Percentiles rank a stretch among this genome's conserved stretches.
Evolutionary conservation across 2,329 filamentous ascomycete species (phyloP).

Genomic region (Rhynchosporium agropyri): DNA sequence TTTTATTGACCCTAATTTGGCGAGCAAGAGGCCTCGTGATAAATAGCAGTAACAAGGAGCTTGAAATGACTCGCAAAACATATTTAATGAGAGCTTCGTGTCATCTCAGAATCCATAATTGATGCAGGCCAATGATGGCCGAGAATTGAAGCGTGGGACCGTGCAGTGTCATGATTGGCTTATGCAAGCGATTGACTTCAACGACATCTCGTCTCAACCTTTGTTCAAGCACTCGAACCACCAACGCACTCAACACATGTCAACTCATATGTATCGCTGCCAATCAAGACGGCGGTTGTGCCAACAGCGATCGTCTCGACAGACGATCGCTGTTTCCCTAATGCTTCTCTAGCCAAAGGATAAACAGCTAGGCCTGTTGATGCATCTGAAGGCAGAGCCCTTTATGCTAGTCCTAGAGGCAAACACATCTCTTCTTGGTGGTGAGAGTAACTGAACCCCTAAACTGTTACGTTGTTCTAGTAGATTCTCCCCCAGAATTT

Average conservation of each 20-base stretch:
- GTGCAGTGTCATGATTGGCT: constrained; percentile 30
- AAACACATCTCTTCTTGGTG: background rate
- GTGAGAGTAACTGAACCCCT: too few relatives aligned
- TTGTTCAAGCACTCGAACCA: constrained; percentile 6
- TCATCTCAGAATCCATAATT: background rate
- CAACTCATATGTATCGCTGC: background rate
- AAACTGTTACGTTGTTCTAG: too few relatives aligned
- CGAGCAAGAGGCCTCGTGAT: background rate
- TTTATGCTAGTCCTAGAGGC: background rate
- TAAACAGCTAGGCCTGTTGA: constrained; percentile 4
- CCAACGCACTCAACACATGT: constrained; percentile 24
- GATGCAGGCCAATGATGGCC: background rate
- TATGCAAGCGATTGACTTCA: constrained; percentile 15
- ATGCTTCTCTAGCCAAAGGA: constrained; percentile 15
- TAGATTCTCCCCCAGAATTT: too few relatives aligned
- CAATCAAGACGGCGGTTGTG: constrained; percentile 1
- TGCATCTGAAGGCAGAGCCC: constrained; percentile 13
- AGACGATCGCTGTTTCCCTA: constrained; percentile 15
- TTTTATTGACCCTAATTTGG: too few relatives aligned
- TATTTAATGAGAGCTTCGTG: background rate
- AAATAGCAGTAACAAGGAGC: background rate
- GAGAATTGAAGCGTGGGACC: constrained; percentile 17
- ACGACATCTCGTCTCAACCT: constrained; percentile 17
- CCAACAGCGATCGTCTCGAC: background rate
- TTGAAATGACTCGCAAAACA: background rate